Evolutionary conservation across 23 red algal genomes (phyloP).

Genomic region (Gracilaria vermiculophylla): DNA sequence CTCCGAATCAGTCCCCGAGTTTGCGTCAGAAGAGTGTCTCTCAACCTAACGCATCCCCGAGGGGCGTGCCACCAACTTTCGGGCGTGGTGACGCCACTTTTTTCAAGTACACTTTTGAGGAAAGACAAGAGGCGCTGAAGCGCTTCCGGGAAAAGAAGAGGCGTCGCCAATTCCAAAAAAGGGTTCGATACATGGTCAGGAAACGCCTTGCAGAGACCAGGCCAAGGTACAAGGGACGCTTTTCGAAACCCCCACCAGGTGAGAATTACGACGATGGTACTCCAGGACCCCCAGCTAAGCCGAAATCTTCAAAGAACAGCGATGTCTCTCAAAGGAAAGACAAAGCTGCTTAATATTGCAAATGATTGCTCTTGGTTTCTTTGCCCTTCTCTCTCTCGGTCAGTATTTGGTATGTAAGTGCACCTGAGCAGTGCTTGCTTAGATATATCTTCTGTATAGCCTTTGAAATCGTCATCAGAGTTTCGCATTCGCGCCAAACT

Average conservation of each 20-base stretch:
- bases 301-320: not conserved
- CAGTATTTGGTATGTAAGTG: not conserved
- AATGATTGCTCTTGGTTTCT: not conserved
- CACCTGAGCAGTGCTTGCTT: conserved; percentile 5
- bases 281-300: conserved; percentile 10
- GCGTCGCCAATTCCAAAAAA: conserved; percentile 75
- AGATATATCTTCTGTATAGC: conserved; percentile 30
- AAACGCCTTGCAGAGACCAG: conserved; percentile 83
- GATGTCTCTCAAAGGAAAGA: not conserved
- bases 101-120: conserved; percentile 58
- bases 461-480: conserved; percentile 8
- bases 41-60: conserved; percentile 8
- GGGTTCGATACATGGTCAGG: conserved; percentile 76
- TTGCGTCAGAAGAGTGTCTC: not conserved
- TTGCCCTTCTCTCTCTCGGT: not conserved
- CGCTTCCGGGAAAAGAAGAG: conserved; percentile 87
- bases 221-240: conserved; percentile 86
- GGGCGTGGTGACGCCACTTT: conserved; percentile 12
- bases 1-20: conserved; percentile 3
- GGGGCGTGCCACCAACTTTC: conserved; percentile 32
- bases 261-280: conserved; percentile 67
- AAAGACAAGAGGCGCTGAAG: conserved; percentile 76
- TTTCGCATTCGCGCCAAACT: not conserved
- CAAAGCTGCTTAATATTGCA: not conserved
- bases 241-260: conserved; percentile 77